Evolutionary conservation across 805 yeast genomes (phyloP).

Genomic region (Candida gorgasii): DNA sequence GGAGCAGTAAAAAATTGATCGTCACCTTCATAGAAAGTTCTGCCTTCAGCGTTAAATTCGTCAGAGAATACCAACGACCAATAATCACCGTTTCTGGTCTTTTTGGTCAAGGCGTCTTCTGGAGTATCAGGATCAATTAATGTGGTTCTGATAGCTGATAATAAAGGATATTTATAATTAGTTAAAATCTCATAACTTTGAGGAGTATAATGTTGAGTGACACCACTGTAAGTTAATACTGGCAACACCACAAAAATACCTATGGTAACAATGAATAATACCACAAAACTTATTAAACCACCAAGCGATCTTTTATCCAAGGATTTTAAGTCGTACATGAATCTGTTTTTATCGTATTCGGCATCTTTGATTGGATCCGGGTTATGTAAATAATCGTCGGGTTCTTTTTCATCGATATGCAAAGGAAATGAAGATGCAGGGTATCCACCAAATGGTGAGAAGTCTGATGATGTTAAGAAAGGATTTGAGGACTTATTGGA

Average conservation of each 20-base stretch:
- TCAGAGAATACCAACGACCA: constrained; percentile 44
- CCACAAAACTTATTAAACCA: constrained; percentile 61
- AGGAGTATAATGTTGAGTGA: constrained; percentile 31
- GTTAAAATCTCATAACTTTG: constrained; percentile 48
- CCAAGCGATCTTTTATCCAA: constrained; percentile 63
- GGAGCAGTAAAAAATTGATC: constrained; percentile 46
- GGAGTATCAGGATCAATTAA: constrained; percentile 47
- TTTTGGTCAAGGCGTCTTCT: constrained; percentile 23
- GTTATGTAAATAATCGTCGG: constrained; percentile 92
- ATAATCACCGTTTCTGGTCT: constrained; percentile 24
- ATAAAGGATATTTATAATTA: constrained; percentile 37
- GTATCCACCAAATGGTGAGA: constrained; percentile 94
- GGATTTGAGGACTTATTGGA: constrained; percentile 26
- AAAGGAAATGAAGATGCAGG: constrained; percentile 93
- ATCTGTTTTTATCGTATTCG: constrained; percentile 70
- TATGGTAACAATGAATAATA: constrained; percentile 59
- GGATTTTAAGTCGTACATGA: constrained; percentile 60
- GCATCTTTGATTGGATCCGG: constrained; percentile 96
- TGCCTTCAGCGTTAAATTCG: constrained; percentile 44
- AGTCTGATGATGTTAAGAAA: constrained; percentile 54
- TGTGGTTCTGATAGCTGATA: constrained; percentile 36
- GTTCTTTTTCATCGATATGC: constrained; percentile 88
- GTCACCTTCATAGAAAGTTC: constrained; percentile 46
- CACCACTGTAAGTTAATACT: constrained; percentile 80
- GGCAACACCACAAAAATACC: constrained; percentile 80